Percentiles rank a stretch among this genome's conserved stretches.
These are phyloP conservation scores for Pterocarpus macrocarpus DNA, from an alignment of 306 rosid species.

Conservation along the genomic window DNA sequence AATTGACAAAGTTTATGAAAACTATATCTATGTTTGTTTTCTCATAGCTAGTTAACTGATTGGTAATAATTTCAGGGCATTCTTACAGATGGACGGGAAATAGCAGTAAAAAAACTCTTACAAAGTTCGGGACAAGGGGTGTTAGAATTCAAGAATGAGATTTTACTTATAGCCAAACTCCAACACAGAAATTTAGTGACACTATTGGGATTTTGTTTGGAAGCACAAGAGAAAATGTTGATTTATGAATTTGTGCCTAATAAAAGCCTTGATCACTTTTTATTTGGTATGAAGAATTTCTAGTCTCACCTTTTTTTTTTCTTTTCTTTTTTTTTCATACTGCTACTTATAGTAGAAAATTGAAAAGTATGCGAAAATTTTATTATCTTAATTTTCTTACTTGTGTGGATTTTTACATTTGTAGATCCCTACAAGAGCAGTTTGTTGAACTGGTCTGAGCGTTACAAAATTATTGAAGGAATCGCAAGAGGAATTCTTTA, in stretches of 20 bases:
- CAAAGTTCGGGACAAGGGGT: constrained; percentile 39
- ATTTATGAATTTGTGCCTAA: too few relatives aligned
- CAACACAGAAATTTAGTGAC: too few relatives aligned
- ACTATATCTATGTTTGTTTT: too few relatives aligned
- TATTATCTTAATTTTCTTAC: not conserved
- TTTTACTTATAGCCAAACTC: too few relatives aligned
- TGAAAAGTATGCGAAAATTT: too few relatives aligned
- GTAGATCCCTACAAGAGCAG: not conserved
- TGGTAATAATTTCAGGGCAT: constrained; percentile 52
- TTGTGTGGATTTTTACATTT: not conserved
- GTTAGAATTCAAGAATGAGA: not conserved
- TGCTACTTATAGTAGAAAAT: too few relatives aligned
- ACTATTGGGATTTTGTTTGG: too few relatives aligned
- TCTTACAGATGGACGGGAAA: constrained; percentile 48
- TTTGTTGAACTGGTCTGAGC: not conserved
- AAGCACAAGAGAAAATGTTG: too few relatives aligned
- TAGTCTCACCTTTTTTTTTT: not conserved
- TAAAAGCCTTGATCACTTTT: constrained; percentile 5
- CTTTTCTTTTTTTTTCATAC: too few relatives aligned
- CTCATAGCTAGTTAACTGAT: not conserved
- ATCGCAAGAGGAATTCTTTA: constrained; percentile 31
- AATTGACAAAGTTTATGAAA: not conserved
- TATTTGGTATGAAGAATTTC: constrained; percentile 14
- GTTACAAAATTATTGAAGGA: constrained; percentile 22
- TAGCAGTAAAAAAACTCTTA: constrained; percentile 51